Evolutionary conservation across 1,284 basidiomycete species (phyloP).

Genomic region (Exobasidium rhododendri): DNA sequence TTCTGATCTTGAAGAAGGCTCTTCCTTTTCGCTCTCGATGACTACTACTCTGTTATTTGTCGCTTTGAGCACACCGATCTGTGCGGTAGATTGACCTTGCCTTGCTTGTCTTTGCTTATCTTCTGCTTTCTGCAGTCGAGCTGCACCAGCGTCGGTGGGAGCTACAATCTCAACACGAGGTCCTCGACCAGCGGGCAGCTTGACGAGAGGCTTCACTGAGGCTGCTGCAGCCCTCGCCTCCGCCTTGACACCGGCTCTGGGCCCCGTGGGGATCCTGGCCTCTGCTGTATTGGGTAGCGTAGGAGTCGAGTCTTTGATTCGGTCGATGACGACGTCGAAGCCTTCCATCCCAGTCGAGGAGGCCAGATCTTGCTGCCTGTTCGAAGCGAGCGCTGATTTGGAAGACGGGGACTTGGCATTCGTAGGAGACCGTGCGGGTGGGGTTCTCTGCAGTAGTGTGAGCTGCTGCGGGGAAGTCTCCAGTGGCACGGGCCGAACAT

Average conservation of each 20-base stretch:
- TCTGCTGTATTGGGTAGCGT: background rate
- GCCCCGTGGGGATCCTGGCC: background rate
- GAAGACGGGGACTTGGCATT: background rate
- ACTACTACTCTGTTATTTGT: background rate
- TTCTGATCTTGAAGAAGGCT: slow-evolving; percentile 31
- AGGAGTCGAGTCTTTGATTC: slow-evolving; percentile 3
- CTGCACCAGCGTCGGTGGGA: slow-evolving; percentile 9
- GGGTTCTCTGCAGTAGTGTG: background rate
- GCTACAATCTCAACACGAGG: slow-evolving; percentile 15
- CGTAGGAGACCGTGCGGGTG: background rate
- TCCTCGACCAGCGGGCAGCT: background rate
- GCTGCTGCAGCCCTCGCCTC: background rate
- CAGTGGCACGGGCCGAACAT: background rate
- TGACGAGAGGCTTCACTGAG: background rate
- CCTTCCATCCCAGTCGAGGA: slow-evolving; percentile 12
- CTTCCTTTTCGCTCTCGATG: slow-evolving; percentile 15
- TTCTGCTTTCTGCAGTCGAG: slow-evolving; percentile 1
- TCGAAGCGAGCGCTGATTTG: background rate
- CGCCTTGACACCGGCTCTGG: background rate
- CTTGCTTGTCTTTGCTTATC: background rate
- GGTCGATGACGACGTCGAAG: slow-evolving; percentile 17
- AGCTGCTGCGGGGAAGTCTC: background rate
- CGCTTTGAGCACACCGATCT: slow-evolving; percentile 8
- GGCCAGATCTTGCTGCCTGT: background rate
- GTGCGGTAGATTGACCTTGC: background rate